Percentiles rank a stretch among this genome's conserved stretches.
Evolutionary conservation across 1,284 basidiomycete species (phyloP).

Genomic region (Boletellus deceptivus): DNA sequence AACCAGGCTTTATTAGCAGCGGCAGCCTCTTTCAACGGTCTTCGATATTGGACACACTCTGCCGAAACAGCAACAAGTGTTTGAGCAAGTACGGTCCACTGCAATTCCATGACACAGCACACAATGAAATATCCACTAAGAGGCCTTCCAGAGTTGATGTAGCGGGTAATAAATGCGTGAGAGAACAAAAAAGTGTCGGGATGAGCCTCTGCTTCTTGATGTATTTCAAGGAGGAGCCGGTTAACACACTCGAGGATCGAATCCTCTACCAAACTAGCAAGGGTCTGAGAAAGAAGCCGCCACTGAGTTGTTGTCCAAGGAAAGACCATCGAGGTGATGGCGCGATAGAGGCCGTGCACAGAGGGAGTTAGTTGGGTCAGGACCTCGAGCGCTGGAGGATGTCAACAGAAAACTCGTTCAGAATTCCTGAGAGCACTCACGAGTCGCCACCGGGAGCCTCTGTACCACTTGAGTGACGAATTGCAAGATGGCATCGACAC

Average conservation of each 20-base stretch:
- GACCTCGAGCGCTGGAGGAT: slow-evolving; percentile 57
- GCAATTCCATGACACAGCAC: slow-evolving; percentile 80
- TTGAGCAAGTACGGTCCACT: slow-evolving; percentile 83
- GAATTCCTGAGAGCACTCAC: slow-evolving; percentile 40
- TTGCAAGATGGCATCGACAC: slow-evolving; percentile 54
- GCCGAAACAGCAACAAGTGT: slow-evolving; percentile 50
- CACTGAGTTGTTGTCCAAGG: slow-evolving; percentile 73
- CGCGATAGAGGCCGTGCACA: slow-evolving; percentile 85
- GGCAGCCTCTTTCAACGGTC: slow-evolving; percentile 60
- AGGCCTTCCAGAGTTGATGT: slow-evolving; percentile 71
- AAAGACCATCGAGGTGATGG: slow-evolving; percentile 75
- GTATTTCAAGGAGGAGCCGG: slow-evolving; percentile 58
- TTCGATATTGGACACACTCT: slow-evolving; percentile 29
- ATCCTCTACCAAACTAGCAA: slow-evolving; percentile 58
- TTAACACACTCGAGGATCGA: slow-evolving; percentile 68
- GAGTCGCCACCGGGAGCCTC: slow-evolving; percentile 50
- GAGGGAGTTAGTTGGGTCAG: slow-evolving; percentile 78
- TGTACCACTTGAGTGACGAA: slow-evolving; percentile 61
- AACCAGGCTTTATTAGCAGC: slow-evolving; percentile 82
- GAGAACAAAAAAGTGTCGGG: slow-evolving; percentile 43
- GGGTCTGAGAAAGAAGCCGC: slow-evolving; percentile 52
- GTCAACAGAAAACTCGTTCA: not conserved
- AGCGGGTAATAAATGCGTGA: slow-evolving; percentile 74
- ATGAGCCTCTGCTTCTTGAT: slow-evolving; percentile 49
- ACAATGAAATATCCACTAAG: slow-evolving; percentile 86